Evolutionary conservation across 345 rosid genomes (phyloP), one percentile per base, ranked within the genome.

Genomic region (Linum lewisii): DNA sequence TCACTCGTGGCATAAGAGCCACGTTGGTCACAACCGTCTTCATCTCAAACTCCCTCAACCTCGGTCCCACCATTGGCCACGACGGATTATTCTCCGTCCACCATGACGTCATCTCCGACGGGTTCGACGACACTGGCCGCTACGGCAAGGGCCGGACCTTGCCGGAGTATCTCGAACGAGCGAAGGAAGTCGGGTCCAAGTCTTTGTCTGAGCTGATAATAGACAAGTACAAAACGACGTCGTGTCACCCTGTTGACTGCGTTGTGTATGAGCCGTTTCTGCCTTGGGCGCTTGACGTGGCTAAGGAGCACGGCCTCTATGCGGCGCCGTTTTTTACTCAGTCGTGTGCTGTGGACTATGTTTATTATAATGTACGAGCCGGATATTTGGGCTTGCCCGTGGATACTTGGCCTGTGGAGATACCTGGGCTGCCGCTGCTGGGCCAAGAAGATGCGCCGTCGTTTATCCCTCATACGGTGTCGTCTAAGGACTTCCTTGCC

Each of bases 211-310:
- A 61, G 19, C 59, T 87, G 10, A 71, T 84, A 58, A 71, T 84
- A 58, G 24, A 59, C 26, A 81, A 63, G 38, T 81, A 65, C 65
- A 24, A 69, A 56, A 44, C 71, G 58, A 59, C 85, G 0, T 59
- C 34, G 57, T 63, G 32, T 6, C 32, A 51, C 3, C 89, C 85
- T 0, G 70, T 84, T 23, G 68, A 62, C 56, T 87, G 84, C 3
- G 63, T 87, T 4, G 84, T 87, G 23, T 87, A 84, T 19, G 91
- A 87, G 54, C 81, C 95, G 22, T 87, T 87, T 49, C 65, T 87
- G 34, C 87, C 89, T 0, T 84, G 92, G 92, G 91, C 78, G 49
- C 89, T 84, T 57, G 87, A 81, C 20, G 89, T 84, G 24, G 89
- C 89, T 8, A 81, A 77, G 78, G 67, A 71, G 23, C 78, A 72